A percentile compares a stretch with the other conserved stretches of the same genome.
phyloP scores from a whole-genome alignment of 257 asterid species.

The Solanum paucissectum region DNA sequence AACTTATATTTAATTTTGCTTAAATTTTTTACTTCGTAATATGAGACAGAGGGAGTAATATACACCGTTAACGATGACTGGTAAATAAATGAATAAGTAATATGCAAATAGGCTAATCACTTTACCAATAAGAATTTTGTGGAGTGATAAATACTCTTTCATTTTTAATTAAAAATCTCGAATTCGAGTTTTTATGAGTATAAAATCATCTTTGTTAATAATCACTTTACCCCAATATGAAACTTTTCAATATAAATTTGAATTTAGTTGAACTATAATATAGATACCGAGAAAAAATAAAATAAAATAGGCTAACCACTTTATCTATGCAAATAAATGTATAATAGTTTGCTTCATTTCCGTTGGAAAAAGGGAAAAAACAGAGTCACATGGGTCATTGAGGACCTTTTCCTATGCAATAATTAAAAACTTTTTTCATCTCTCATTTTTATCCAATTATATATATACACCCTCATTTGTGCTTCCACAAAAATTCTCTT shows the following conservation, averaged over 20 bases:
- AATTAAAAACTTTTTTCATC: not conserved
- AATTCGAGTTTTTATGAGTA: fast-evolving
- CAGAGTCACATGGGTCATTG: slow-evolving; percentile 3
- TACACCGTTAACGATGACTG: fast-evolving
- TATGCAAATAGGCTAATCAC: not conserved
- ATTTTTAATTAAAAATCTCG: fast-evolving
- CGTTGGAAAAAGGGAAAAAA: not conserved
- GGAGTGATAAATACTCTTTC: no score
- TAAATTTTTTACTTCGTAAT: no score
- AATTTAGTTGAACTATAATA: no score
- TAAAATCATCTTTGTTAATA: no score
- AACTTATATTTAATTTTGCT: not conserved
- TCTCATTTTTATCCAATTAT: not conserved
- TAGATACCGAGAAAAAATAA: not conserved
- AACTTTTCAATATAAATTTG: fast-evolving
- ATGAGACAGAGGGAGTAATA: not conserved
- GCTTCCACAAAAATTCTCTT: not conserved
- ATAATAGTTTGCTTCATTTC: not conserved
- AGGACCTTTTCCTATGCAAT: not conserved
- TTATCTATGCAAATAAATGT: not conserved
- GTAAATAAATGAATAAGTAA: no score
- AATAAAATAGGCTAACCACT: not conserved
- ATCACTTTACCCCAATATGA: no score
- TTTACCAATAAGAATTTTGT: not conserved
- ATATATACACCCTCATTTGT: not conserved